A percentile compares a stretch with the other conserved stretches of the same genome.
Conservation (phyloP, 139 green algal species). For the Closterium sp. region DNA sequence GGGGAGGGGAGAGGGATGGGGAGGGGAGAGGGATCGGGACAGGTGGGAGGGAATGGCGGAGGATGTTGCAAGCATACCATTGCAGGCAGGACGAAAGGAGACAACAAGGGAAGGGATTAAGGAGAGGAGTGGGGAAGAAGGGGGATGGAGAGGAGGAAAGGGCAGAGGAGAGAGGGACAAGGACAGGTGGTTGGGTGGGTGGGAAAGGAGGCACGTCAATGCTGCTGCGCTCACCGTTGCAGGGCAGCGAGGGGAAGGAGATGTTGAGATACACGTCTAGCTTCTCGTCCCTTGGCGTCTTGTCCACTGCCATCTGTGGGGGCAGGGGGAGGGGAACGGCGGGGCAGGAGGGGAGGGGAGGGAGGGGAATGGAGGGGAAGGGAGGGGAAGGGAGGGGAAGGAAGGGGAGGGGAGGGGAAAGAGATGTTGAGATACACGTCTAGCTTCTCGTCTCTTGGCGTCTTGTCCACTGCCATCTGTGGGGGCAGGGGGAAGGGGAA, state of each 20-base stretch:
- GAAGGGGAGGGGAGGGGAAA: neutral
- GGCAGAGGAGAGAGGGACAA: neutral
- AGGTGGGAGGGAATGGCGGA: no score
- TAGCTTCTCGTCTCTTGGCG: neutral
- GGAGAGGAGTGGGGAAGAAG: no score
- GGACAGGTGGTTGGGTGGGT: no score
- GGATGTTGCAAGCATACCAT: no score
- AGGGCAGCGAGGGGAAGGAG: neutral
- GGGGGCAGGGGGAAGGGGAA: no score
- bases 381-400: neutral
- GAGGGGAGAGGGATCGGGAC: no score
- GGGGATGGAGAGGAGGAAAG: no score
- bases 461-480: neutral
- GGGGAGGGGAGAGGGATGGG: no score
- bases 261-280: neutral
- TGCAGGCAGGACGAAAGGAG: no score
- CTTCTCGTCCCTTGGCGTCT: neutral
- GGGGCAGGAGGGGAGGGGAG: no score
- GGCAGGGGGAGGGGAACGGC: neutral
- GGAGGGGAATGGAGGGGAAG: neutral
- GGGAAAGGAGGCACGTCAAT: no score
- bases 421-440: neutral
- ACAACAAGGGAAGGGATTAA: no score
- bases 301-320: neutral
- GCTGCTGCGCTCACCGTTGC: neutral